Evolutionary conservation across 495 filamentous ascomycete genomes (phyloP), one percentile per base, ranked within the genome.

Genomic region (Staphylotrichum tortipilum): DNA sequence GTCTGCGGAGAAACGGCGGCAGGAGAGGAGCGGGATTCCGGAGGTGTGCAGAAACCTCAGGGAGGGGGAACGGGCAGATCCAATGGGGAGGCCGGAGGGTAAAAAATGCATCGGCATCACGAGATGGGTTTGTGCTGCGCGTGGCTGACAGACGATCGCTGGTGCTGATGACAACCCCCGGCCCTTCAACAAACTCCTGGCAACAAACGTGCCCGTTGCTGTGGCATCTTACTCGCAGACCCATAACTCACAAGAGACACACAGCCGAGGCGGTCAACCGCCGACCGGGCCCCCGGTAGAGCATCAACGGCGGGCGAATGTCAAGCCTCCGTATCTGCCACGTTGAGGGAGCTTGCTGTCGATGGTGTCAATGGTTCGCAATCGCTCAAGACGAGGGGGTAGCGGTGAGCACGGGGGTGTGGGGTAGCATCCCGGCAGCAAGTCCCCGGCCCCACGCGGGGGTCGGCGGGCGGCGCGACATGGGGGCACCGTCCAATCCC

Each of bases 71-170:
- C 11, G 26, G 17, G 3, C 34, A 22, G 34, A 39, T 38, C 54
- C 57, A 60, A 57, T 60, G 41, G 47, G 30, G 17, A 7, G 15
- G 18, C 10, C 9, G 3, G 29, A 10, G 43, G 34, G 28, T 21
- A 14, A 30, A 48, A 49, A 48, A 46, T 10, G 26, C 18, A 21
- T 3, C 38, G 9, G 21, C 31, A 51, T 59, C 56, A 61, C 53
- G 53, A 59, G 59, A 61, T 47, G 10, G 31, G 54, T 43, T 54
- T 34, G 19, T 50, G 47, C 44, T 52, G 56, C 48, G 49, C 30
- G 49, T 56, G 49, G 49, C 36, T 58, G 21, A 12, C 24, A 8
- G 36, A 19, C 33, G 30, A 35, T 17, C 50, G 22, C 11, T 22
- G 12, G 42, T 23, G 36, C 43, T 15, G 39, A 37, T 40, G 14